Evolutionary conservation across 31 red algal species (phyloP), one percentile per base, ranked within the genome.

Genomic region (Endocladia muricata): DNA sequence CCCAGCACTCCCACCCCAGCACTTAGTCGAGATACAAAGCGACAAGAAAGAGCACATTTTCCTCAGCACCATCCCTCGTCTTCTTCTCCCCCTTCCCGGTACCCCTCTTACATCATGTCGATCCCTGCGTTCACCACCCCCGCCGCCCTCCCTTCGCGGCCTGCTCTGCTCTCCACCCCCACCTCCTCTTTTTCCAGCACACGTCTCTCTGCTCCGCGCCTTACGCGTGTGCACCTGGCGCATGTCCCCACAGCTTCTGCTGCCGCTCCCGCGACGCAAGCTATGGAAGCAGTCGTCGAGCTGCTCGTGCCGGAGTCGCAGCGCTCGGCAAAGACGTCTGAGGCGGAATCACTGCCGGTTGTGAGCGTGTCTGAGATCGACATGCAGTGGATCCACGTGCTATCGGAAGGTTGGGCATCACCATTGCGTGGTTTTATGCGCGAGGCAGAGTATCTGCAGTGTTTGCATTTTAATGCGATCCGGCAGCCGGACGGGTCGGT

Each of bases 331-430:
- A 66, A 63, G 63, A n/a, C 52, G 39, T 41, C 78, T 25, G 94
- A 97, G 68, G 94, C 94, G 23, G 76, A 69, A 5, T 44, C 69
- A 6, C 61, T 97, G 1, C 88, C 88, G n/a, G 59, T 49, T 17
- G 73, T 97, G 25, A 84, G 84, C 2, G 81, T 93, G 5, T 69
- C 94, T 35, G 95, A 98, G 34, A 65, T 93, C 29, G 95, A 98
- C 52, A 70, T 91, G 60, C 91, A 98, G 73, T 98, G 95, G 95
- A 75, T 98, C 19, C 95, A 98, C 52, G 95, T 98, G 1, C 71
- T 98, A 57, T 86, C 90, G 4, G 95, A 98, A 73, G 95, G 95
- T 23, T 98, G 95, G 95, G 95, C 95, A 34, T 79, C 81, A 39
- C 95, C 95, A 23, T 63, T 98, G 7, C 69, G 76, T 6, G 95